These are phyloP conservation scores for Aphanomyces invadans DNA, from an alignment of 352 stramenopile genomes.

Conservation along the genomic window DNA sequence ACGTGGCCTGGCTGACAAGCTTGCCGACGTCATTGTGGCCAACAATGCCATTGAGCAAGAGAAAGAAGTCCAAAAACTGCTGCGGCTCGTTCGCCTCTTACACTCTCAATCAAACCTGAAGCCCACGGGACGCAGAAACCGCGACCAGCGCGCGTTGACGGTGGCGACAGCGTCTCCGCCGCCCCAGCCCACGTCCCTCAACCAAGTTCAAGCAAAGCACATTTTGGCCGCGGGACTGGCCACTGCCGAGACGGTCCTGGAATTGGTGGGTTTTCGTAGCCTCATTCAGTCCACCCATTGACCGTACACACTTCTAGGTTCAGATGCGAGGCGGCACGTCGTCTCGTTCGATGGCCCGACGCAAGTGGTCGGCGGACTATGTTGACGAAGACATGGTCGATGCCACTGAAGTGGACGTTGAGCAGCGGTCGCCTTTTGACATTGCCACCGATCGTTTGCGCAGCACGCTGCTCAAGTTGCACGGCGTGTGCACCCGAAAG, in stretches of 20 bases:
- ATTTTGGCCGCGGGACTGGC: not conserved
- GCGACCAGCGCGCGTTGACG: not conserved
- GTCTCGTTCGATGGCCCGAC: not conserved
- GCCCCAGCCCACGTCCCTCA: not conserved
- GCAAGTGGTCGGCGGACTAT: conserved; percentile 18
- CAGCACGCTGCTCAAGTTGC: conserved; percentile 49
- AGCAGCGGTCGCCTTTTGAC: conserved; percentile 18
- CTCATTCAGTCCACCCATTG: too few relatives aligned
- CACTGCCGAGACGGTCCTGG: conserved; percentile 5
- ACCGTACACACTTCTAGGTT: too few relatives aligned
- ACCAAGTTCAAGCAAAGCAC: not conserved
- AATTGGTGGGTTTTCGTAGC: not conserved
- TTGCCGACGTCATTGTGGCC: not conserved
- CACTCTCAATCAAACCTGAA: not conserved
- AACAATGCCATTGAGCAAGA: conserved; percentile 15
- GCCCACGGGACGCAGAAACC: not conserved
- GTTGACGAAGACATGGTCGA: not conserved
- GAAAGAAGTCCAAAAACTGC: conserved; percentile 17
- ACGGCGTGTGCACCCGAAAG: conserved; percentile 39
- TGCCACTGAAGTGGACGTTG: not conserved
- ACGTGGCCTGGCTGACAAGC: conserved; percentile 2
- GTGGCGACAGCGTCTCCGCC: too few relatives aligned
- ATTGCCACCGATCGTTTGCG: conserved; percentile 39
- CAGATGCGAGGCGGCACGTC: not conserved
- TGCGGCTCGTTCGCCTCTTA: conserved; percentile 1